Percentiles rank a stretch among this genome's conserved stretches.
Conservation (phyloP, 495 filamentous ascomycete species). For the Penicillium maclennaniae region DNA sequence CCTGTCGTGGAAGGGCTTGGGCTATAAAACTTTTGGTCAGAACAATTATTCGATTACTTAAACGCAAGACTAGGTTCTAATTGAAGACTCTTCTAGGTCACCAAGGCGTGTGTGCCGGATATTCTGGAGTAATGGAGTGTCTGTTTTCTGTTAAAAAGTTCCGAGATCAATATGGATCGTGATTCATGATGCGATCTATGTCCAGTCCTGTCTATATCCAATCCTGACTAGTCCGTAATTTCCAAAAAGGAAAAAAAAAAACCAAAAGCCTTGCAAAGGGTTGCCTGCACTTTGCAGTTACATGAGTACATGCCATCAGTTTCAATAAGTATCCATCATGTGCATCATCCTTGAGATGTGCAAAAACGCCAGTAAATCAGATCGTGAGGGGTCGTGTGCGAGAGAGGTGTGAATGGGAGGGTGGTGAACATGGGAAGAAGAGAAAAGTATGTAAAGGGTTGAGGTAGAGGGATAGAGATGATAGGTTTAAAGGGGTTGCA, state of each 20-base stretch:
- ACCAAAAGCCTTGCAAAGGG: not conserved
- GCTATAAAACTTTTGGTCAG: not conserved
- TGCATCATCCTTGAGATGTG: not conserved
- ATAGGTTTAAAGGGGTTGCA: slow-evolving; percentile 2
- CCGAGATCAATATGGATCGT: not conserved
- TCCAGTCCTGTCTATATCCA: not conserved
- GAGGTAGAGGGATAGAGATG: not conserved
- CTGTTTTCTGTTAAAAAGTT: slow-evolving; percentile 24
- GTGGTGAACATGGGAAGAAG: not conserved
- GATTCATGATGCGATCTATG: slow-evolving; percentile 8
- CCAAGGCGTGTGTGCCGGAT: slow-evolving; percentile 17
- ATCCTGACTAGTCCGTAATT: not conserved
- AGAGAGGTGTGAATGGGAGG: not conserved
- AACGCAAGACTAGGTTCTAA: slow-evolving; percentile 23
- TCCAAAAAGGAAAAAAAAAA: no score
- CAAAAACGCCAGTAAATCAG: not conserved
- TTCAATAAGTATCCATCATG: not conserved
- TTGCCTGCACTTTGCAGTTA: not conserved
- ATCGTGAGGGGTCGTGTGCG: not conserved
- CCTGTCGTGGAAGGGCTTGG: slow-evolving; percentile 8
- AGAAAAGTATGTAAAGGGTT: not conserved
- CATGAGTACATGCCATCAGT: not conserved
- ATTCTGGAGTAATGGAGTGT: slow-evolving; percentile 13
- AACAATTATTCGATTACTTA: slow-evolving; percentile 19
- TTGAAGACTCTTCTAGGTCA: slow-evolving; percentile 28